Conservation (phyloP, 2,329 filamentous ascomycete species). For the Chaetomium sp. region DNA sequence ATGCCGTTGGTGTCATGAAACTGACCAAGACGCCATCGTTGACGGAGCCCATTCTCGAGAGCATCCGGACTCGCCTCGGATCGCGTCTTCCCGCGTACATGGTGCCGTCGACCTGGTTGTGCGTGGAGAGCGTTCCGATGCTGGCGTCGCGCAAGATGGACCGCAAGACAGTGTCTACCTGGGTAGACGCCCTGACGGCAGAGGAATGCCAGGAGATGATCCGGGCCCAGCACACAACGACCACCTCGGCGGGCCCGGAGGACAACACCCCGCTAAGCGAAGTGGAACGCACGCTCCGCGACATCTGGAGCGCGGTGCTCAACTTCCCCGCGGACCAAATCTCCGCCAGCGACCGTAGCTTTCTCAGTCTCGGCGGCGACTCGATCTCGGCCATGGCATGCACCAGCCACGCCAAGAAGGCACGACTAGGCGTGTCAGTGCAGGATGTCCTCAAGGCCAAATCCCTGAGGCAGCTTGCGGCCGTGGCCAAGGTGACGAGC, state of each 20-base stretch:
- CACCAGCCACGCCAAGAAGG: constrained; percentile 32
- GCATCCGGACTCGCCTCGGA: constrained; percentile 27
- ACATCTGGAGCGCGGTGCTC: constrained; percentile 23
- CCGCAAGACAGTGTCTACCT: constrained; percentile 30
- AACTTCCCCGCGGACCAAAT: constrained; percentile 29
- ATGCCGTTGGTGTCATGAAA: not conserved
- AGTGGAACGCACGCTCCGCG: constrained; percentile 18
- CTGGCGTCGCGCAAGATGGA: constrained; percentile 26
- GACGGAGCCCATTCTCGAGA: constrained; percentile 18
- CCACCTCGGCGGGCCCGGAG: not conserved
- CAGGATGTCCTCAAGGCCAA: constrained; percentile 29
- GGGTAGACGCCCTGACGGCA: constrained; percentile 37
- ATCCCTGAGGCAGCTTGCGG: constrained; percentile 26
- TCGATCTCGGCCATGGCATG: constrained; percentile 40
- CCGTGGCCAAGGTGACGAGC: constrained; percentile 5
- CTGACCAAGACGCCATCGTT: not conserved
- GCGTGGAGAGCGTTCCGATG: constrained; percentile 16
- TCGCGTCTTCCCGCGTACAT: constrained; percentile 32
- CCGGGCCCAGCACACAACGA: constrained; percentile 24
- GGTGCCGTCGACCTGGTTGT: constrained; percentile 30
- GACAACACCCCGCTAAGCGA: not conserved
- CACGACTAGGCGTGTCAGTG: constrained; percentile 28
- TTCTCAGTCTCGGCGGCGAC: constrained; percentile 38
- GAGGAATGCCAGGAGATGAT: constrained; percentile 32
- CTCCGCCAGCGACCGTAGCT: constrained; percentile 28